phyloP scores from a whole-genome alignment of 2,329 filamentous ascomycete species.

The Aspergillus ustus region DNA sequence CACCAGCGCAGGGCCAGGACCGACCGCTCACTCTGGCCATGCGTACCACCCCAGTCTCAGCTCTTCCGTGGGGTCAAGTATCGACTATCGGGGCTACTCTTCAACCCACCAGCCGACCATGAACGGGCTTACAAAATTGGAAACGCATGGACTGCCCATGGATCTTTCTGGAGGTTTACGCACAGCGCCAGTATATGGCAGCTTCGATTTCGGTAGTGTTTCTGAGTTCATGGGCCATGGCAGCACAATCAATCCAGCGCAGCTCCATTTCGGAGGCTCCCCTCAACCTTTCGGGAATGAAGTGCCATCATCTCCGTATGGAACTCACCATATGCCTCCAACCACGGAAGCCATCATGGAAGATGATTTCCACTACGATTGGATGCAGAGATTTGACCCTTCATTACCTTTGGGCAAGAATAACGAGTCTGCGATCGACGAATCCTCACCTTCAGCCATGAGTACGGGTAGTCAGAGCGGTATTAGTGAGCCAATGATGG shows the following conservation, averaged over 20 bases:
- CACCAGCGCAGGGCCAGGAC: constrained; percentile 27
- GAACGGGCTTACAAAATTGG: constrained; percentile 78
- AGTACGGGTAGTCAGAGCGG: constrained; percentile 88
- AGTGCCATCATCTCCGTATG: constrained; percentile 46
- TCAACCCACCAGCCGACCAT: constrained; percentile 52
- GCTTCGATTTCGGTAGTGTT: constrained; percentile 69
- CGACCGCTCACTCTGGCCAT: constrained; percentile 49
- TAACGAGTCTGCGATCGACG: constrained; percentile 83
- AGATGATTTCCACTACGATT: constrained; percentile 79
- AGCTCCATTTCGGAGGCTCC: constrained; percentile 83
- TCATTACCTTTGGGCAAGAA: constrained; percentile 71
- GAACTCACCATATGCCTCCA: constrained; percentile 58
- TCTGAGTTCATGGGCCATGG: constrained; percentile 71
- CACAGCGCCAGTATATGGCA: constrained; percentile 76
- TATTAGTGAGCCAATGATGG: constrained; percentile 82
- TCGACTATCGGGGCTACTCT: constrained; percentile 72
- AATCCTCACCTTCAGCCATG: constrained; percentile 93
- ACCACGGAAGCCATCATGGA: constrained; percentile 61
- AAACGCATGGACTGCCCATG: constrained; percentile 73
- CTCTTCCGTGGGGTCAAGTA: constrained; percentile 58
- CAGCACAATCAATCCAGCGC: constrained; percentile 65
- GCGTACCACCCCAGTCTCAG: constrained; percentile 76
- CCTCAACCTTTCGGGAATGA: constrained; percentile 58
- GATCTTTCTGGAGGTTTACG: constrained; percentile 72
- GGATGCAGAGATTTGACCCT: constrained; percentile 81